Evolutionary conservation across 176 grass and related monocot genomes (phyloP).

Genomic region (Cymbopogon citratus): DNA sequence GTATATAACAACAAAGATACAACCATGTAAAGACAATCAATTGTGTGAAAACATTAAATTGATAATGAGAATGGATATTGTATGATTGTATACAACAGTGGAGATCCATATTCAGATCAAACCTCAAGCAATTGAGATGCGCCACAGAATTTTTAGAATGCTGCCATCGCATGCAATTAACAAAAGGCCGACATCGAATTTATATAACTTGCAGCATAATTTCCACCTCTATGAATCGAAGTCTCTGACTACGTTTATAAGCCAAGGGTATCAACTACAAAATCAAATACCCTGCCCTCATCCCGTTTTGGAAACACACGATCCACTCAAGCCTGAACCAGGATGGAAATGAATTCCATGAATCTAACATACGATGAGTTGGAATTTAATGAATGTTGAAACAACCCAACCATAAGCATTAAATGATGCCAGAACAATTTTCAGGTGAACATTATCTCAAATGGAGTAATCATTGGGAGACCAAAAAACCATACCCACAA

Average conservation of each 20-base stretch:
- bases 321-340: neutral
- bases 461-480: neutral
- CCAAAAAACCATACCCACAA: neutral
- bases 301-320: neutral
- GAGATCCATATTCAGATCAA: neutral
- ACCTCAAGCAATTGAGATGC: neutral
- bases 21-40: neutral
- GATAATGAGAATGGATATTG: neutral
- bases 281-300: neutral
- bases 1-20: neutral
- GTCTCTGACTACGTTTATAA: neutral
- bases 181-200: neutral
- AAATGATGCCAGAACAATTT: neutral
- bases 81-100: neutral
- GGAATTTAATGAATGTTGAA: neutral
- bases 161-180: neutral
- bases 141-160: neutral
- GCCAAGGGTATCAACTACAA: neutral
- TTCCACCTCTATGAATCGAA: neutral
- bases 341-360: neutral
- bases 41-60: neutral
- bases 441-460: neutral
- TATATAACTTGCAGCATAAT: neutral
- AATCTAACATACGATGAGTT: neutral
- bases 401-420: neutral